Conservation (phyloP, 2,329 filamentous ascomycete species). For the Beauveria scarabaeidicola region DNA sequence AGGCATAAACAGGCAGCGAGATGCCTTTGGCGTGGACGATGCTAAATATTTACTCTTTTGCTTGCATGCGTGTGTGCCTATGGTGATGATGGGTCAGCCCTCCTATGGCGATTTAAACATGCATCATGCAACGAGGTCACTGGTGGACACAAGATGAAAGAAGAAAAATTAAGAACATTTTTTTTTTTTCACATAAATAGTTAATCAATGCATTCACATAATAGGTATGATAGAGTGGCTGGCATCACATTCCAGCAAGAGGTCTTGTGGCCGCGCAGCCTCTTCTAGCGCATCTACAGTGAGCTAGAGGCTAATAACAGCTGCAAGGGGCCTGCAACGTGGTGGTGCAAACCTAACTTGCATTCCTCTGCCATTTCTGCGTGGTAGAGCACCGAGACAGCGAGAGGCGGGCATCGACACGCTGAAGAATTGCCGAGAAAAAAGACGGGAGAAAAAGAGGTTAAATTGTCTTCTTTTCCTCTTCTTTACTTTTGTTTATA, state of each 20-base stretch:
- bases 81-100: no score
- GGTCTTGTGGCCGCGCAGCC: neutral
- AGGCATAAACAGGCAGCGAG: no score
- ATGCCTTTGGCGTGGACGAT: no score
- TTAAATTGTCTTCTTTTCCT: neutral
- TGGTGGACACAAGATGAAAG: no score
- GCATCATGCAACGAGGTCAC: no score
- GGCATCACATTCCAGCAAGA: neutral
- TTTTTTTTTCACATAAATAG: neutral
- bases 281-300: neutral
- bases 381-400: neutral
- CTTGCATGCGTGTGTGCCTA: no score
- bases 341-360: neutral
- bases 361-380: slow-evolving; percentile 1
- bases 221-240: no score
- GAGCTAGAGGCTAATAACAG: no score
- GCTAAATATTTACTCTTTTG: no score
- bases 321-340: neutral
- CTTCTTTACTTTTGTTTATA: neutral
- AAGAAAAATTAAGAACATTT: no score
- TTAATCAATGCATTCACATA: neutral
- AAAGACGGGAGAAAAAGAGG: neutral
- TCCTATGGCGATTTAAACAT: no score
- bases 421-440: neutral
- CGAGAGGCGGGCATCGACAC: neutral